phyloP scores from a whole-genome alignment of 139 green algal genomes.

The Raphidocelis subcapitata region DNA sequence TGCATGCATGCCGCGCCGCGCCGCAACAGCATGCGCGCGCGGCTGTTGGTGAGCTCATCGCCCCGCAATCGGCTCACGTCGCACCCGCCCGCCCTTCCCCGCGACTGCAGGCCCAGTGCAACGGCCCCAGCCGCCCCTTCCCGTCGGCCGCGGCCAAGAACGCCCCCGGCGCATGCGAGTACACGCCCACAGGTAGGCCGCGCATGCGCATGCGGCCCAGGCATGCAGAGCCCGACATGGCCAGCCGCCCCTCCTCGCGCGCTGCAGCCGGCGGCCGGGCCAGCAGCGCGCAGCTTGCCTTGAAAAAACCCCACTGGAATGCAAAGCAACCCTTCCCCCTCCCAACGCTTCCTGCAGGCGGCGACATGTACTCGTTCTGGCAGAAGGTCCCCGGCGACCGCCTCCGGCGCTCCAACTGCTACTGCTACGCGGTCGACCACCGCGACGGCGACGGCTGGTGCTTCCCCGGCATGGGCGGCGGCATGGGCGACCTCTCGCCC shows the following conservation, averaged over 20 bases:
- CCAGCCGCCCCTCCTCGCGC: too few species aligned
- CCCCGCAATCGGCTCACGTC: too few species aligned
- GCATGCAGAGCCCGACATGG: too few species aligned
- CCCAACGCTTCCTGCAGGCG: background rate
- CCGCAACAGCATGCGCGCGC: too few species aligned
- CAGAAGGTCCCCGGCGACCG: constrained; percentile 27
- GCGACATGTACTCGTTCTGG: constrained; percentile 21
- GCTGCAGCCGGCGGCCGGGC: too few species aligned
- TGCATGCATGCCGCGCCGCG: too few species aligned
- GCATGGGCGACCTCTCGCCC: background rate
- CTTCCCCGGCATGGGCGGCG: background rate
- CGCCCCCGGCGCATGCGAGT: constrained; percentile 21
- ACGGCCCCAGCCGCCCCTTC: constrained; percentile 3
- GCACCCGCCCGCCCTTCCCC: too few species aligned
- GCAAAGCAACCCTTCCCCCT: too few species aligned
- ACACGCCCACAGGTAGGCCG: constrained; percentile 7
- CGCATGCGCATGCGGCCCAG: too few species aligned
- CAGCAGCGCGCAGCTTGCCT: background rate
- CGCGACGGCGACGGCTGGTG: background rate
- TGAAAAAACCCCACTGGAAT: background rate
- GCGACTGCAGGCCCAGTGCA: constrained; percentile 19
- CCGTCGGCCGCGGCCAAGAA: background rate
- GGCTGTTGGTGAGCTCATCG: too few species aligned
- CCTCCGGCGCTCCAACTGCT: constrained; percentile 26
- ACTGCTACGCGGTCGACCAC: constrained; percentile 27